A percentile compares a stretch with the other conserved stretches of the same genome.
Evolutionary conservation across 2,329 filamentous ascomycete species (phyloP).

Genomic region (Fusarium buxicola): DNA sequence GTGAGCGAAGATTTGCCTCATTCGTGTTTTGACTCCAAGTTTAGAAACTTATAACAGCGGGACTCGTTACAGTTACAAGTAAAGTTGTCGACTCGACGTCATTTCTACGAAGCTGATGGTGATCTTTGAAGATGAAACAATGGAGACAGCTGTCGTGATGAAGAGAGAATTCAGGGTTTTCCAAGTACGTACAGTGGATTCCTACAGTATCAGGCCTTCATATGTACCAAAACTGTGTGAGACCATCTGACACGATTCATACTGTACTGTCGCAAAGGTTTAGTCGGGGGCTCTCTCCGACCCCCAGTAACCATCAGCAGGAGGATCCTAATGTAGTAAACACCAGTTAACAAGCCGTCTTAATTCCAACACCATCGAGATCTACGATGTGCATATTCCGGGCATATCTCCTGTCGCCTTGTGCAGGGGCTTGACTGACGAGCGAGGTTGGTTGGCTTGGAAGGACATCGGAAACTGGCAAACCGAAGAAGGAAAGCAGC

Average conservation of each 20-base stretch:
- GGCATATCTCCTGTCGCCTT: background rate
- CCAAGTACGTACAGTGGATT: background rate
- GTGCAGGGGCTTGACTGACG: constrained; percentile 19
- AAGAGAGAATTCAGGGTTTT: constrained; percentile 10
- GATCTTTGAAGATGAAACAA: constrained; percentile 27
- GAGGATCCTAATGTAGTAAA: constrained; percentile 7
- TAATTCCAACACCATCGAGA: constrained; percentile 37
- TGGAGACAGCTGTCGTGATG: constrained; percentile 29
- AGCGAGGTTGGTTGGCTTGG: constrained; percentile 2
- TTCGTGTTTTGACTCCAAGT: background rate
- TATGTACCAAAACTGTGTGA: background rate
- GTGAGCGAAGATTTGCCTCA: background rate
- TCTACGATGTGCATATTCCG: constrained; percentile 14
- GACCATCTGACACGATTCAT: too few relatives aligned
- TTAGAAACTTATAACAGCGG: constrained; percentile 5
- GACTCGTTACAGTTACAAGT: too few relatives aligned
- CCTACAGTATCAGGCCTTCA: background rate
- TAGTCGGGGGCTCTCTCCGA: constrained; percentile 12
- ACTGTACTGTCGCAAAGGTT: background rate
- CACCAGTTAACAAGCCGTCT: constrained; percentile 17
- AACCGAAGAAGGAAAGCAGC: constrained; percentile 7
- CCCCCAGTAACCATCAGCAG: constrained; percentile 21
- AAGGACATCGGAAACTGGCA: constrained; percentile 7
- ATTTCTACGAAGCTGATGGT: constrained; percentile 21
- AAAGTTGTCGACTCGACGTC: constrained; percentile 25